Evolutionary conservation across 352 stramenopile genomes (phyloP).

Genomic region (Phytophthora cactorum): DNA sequence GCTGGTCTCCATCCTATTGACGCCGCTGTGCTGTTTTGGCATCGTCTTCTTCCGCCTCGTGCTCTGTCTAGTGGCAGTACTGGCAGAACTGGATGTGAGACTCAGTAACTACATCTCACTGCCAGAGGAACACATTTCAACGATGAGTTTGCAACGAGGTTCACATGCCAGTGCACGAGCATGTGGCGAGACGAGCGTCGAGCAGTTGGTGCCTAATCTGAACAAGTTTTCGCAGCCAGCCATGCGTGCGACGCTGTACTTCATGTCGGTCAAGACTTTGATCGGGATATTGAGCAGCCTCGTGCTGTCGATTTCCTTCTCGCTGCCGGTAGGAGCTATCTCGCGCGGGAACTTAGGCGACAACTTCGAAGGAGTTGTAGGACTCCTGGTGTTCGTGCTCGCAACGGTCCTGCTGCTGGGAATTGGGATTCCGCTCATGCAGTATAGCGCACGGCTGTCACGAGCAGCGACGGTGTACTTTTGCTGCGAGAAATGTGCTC

Average conservation of each 20-base stretch:
- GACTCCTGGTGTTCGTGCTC: constrained; percentile 53
- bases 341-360: constrained; percentile 41
- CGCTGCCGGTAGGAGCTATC: constrained; percentile 50
- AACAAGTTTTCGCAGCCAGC: constrained; percentile 47
- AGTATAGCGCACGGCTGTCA: constrained; percentile 50
- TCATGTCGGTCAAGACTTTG: constrained; percentile 65
- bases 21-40: constrained; percentile 64
- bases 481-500: constrained; percentile 66
- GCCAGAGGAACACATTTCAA: constrained; percentile 55
- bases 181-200: constrained; percentile 35
- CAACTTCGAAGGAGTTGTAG: constrained; percentile 49
- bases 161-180: constrained; percentile 47
- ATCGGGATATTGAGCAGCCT: constrained; percentile 58
- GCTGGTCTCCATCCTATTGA: constrained; percentile 44
- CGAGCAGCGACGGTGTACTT: constrained; percentile 63
- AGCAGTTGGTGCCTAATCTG: constrained; percentile 61
- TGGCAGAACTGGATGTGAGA: constrained; percentile 63
- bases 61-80: constrained; percentile 53
- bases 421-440: constrained; percentile 64
- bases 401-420: constrained; percentile 52
- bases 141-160: constrained; percentile 39
- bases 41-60: constrained; percentile 61
- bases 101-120: constrained; percentile 74
- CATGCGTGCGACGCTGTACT: constrained; percentile 63
- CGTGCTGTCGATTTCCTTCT: constrained; percentile 60